Base-by-base conservation (phyloP, 495 filamentous ascomycete genomes). In the Cairneyella variabilis region DNA sequence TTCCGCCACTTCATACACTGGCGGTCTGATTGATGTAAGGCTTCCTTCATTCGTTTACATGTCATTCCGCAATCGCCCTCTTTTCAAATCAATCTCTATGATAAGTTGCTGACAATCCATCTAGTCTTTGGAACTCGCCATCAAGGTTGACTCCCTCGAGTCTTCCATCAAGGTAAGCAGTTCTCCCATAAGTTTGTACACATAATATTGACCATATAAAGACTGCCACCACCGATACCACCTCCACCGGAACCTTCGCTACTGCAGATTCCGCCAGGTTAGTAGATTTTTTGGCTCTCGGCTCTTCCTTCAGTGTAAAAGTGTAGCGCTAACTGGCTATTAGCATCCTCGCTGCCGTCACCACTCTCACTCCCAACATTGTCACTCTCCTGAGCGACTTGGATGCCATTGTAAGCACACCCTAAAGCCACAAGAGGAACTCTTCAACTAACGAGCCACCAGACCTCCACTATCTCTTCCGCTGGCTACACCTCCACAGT, bases 361-460 rank as follows among this genome's bases (percentile, higher is more conserved):
- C 17, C 10, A 47, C 51, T 25, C 42, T 54, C n/a, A 28, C 43
- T 25, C 51, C 51, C 11, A 30, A 14, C 3, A 30, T 54, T 18
- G 30, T 37, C 14, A 46, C 41, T 16, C 28, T 54, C 9, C 22
- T 54, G 38, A 5, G 7, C 6, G 42, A 54, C 37, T 22, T 54
- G 10, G 41, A 54, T 47, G 51, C 51, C n/a, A 54, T 44, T 23
- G 51, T 54, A 46, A 23, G 40, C 16, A 12, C 27, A 3, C 10
- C 16, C 25, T 11, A 21, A 16, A 7, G 36, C 18, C 22, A 14
- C 25, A 9, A 34, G 1, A 28, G 28, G 16, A 21, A n/a, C 14
- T 1, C n/a, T n/a, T n/a, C 14, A 23, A 12, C 3, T 53, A 12
- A 26, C 12, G 26, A 25, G 36, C 3, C 9, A 20, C 2, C 16